Conservation (phyloP, 352 stramenopile genomes). For the Globisporangium acanthophoron region DNA sequence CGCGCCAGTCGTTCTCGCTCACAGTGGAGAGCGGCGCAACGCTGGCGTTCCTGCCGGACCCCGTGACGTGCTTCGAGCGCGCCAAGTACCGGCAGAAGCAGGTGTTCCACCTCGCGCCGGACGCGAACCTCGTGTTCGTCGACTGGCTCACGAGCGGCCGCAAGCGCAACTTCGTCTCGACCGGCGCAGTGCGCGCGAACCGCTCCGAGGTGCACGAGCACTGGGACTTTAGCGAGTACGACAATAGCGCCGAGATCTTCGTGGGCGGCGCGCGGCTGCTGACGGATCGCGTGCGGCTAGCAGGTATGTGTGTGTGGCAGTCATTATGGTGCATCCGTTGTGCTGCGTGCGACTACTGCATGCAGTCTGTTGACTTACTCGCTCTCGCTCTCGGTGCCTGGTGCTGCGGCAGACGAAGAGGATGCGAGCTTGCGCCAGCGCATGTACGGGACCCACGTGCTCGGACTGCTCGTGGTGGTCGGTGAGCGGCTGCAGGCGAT, state of each 20-base stretch:
- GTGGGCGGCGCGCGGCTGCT: slow-evolving; percentile 45
- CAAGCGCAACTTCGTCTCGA: slow-evolving; percentile 73
- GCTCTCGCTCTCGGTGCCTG: too few species aligned
- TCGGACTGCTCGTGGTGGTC: slow-evolving; percentile 65
- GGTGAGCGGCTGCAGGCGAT: slow-evolving; percentile 51
- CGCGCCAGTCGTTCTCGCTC: slow-evolving; percentile 53
- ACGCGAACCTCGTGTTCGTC: slow-evolving; percentile 68
- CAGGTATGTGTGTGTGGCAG: slow-evolving; percentile 24
- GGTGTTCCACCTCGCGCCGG: slow-evolving; percentile 37
- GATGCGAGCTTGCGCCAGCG: slow-evolving; percentile 52
- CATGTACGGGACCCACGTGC: slow-evolving; percentile 72
- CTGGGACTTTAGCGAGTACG: slow-evolving; percentile 78
- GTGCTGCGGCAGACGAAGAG: slow-evolving; percentile 54
- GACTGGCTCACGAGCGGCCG: slow-evolving; percentile 85
- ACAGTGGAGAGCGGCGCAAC: slow-evolving; percentile 45
- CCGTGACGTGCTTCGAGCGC: slow-evolving; percentile 74
- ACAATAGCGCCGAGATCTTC: slow-evolving; percentile 57
- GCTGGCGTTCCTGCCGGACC: slow-evolving; percentile 70
- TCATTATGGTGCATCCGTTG: too few species aligned
- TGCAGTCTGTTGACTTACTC: background rate
- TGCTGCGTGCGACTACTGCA: background rate
- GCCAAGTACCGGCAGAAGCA: slow-evolving; percentile 70
- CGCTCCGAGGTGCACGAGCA: slow-evolving; percentile 68
- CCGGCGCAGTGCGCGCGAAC: slow-evolving; percentile 46
- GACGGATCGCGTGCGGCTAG: slow-evolving; percentile 61